Conservation (phyloP, 495 filamentous ascomycete species). For the Copromyces sp. region DNA sequence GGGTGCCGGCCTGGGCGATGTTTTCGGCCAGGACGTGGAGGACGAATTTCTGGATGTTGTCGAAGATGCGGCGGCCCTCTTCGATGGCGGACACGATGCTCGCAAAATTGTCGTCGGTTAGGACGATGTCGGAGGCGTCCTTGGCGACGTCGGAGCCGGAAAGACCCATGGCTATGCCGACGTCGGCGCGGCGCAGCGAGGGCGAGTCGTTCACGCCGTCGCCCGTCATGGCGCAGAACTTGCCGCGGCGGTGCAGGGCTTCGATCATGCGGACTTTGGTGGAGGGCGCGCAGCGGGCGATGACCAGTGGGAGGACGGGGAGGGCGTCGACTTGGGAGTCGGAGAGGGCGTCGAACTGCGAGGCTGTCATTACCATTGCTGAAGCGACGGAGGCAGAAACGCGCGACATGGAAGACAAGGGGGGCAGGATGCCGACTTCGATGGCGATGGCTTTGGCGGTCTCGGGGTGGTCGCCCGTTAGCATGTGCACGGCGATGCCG, state of each 20-base stretch:
- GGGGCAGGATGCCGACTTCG: slow-evolving; percentile 62
- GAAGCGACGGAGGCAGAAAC: slow-evolving; percentile 41
- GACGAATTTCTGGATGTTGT: slow-evolving; percentile 77
- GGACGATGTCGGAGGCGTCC: slow-evolving; percentile 72
- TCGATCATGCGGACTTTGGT: slow-evolving; percentile 63
- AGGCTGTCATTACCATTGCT: slow-evolving; percentile 53
- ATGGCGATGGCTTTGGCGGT: slow-evolving; percentile 69
- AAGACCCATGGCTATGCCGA: slow-evolving; percentile 78
- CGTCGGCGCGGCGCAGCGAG: slow-evolving; percentile 63
- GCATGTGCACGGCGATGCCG: slow-evolving; percentile 70
- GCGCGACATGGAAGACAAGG: slow-evolving; percentile 32
- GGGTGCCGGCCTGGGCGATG: slow-evolving; percentile 60
- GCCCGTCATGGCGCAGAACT: slow-evolving; percentile 53
- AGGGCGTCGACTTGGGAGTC: slow-evolving; percentile 48
- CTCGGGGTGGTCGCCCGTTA: slow-evolving; percentile 69
- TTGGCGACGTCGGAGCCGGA: slow-evolving; percentile 83
- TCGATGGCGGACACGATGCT: slow-evolving; percentile 64
- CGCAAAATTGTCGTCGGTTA: slow-evolving; percentile 82
- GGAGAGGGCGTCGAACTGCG: slow-evolving; percentile 48
- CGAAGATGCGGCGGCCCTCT: slow-evolving; percentile 66
- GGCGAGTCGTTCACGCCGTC: slow-evolving; percentile 84
- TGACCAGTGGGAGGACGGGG: slow-evolving; percentile 50
- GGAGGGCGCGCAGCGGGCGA: slow-evolving; percentile 53
- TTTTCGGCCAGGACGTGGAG: slow-evolving; percentile 65
- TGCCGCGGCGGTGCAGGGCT: slow-evolving; percentile 50